A percentile compares a stretch with the other conserved stretches of the same genome.
Conservation (phyloP, 768 basidiomycete species). For the Xerocomus potaroensis region DNA sequence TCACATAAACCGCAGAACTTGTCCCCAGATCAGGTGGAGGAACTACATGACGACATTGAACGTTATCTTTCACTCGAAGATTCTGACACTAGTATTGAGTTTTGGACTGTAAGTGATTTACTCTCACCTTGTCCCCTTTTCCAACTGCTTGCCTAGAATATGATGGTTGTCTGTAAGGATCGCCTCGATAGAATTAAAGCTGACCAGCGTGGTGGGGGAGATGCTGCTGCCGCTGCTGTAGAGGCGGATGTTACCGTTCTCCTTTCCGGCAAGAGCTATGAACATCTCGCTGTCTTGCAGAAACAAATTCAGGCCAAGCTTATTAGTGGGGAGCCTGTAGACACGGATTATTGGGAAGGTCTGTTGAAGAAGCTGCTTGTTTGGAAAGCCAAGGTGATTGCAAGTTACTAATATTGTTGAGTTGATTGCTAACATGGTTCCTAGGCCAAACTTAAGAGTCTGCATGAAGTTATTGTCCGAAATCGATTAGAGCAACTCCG, state of each 20-base stretch:
- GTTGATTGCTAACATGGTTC: slow-evolving; percentile 6
- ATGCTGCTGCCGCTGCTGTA: slow-evolving; percentile 69
- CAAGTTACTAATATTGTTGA: not conserved
- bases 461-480: slow-evolving; percentile 95
- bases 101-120: slow-evolving; percentile 77
- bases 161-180: slow-evolving; percentile 96
- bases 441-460: slow-evolving; percentile 83
- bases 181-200: slow-evolving; percentile 72
- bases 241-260: slow-evolving; percentile 80
- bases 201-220: slow-evolving; percentile 56
- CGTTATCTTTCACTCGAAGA: slow-evolving; percentile 86
- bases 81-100: slow-evolving; percentile 83
- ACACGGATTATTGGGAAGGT: slow-evolving; percentile 97
- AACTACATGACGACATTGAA: slow-evolving; percentile 92
- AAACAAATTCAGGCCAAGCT: slow-evolving; percentile 85
- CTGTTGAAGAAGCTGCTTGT: slow-evolving; percentile 88
- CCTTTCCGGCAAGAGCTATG: slow-evolving; percentile 80
- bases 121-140: not conserved
- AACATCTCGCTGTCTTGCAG: slow-evolving; percentile 80
- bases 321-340: slow-evolving; percentile 87
- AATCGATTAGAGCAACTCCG: slow-evolving; percentile 96
- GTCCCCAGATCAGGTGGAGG: slow-evolving; percentile 81
- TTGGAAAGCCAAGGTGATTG: slow-evolving; percentile 88
- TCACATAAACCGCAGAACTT: slow-evolving; percentile 57
- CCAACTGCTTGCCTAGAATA: slow-evolving; percentile 54